Evolutionary conservation across 1,284 basidiomycete genomes (phyloP).

Genomic region (Austroboletus niveus): DNA sequence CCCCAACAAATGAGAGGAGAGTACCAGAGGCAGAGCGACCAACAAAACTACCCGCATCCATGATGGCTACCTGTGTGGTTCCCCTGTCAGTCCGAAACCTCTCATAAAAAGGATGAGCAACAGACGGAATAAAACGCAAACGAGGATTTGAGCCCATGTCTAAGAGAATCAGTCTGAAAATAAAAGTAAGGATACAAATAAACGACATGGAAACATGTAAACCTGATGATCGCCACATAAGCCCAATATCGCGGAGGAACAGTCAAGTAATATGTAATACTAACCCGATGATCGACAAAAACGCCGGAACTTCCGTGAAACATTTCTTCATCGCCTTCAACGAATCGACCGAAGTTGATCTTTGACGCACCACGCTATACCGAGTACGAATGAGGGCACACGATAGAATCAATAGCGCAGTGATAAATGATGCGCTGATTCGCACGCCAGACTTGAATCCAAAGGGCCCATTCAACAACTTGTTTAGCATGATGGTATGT

Average conservation of each 20-base stretch:
- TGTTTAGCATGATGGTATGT: constrained; percentile 42
- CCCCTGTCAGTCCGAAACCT: background rate
- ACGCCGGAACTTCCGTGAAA: constrained; percentile 22
- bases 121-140: constrained; percentile 32
- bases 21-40: constrained; percentile 39
- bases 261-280: no score
- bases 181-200: constrained; percentile 31
- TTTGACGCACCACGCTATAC: constrained; percentile 8
- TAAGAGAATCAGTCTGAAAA: constrained; percentile 29
- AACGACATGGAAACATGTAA: constrained; percentile 19
- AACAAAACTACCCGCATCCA: constrained; percentile 43
- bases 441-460: constrained; percentile 28
- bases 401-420: constrained; percentile 24
- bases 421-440: constrained; percentile 31
- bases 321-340: constrained; percentile 24
- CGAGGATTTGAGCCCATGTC: constrained; percentile 22
- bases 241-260: no score
- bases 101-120: background rate
- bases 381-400: constrained; percentile 30
- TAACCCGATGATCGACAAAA: constrained; percentile 28
- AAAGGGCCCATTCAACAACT: constrained; percentile 30
- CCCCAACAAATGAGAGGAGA: constrained; percentile 37
- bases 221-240: constrained; percentile 8
- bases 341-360: constrained; percentile 1
- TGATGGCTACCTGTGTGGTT: constrained; percentile 38